phyloP scores from a whole-genome alignment of 1,284 basidiomycete species.

The Ganoderma lucidum region DNA sequence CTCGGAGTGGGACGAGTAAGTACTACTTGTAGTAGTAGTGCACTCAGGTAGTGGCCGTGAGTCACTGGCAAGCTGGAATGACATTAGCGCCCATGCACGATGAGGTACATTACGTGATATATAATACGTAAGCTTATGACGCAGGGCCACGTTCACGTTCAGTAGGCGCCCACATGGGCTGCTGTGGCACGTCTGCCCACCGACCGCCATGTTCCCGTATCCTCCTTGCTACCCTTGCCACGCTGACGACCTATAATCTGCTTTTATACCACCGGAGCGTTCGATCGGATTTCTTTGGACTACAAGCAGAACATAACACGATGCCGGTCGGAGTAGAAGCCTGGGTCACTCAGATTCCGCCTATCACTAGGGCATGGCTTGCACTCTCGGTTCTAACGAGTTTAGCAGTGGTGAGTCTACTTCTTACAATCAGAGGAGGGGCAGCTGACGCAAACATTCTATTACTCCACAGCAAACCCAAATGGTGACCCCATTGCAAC shows the following conservation, averaged over 20 bases:
- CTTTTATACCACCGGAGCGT: background rate
- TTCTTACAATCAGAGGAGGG: slow-evolving; percentile 3
- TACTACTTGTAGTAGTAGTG: too few species aligned
- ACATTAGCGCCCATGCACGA: background rate
- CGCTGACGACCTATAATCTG: background rate
- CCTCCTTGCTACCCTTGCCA: background rate
- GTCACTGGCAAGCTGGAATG: background rate
- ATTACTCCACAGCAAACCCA: slow-evolving; percentile 80
- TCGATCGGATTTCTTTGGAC: too few species aligned
- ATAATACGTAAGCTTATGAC: slow-evolving; percentile 10
- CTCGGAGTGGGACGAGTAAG: too few species aligned
- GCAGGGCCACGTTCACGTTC: slow-evolving; percentile 28
- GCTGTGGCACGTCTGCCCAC: slow-evolving; percentile 5
- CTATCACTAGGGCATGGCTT: slow-evolving; percentile 88
- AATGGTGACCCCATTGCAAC: slow-evolving; percentile 86
- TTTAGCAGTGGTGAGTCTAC: slow-evolving; percentile 79
- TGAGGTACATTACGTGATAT: slow-evolving; percentile 7
- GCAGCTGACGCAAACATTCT: background rate
- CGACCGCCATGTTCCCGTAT: slow-evolving; percentile 15
- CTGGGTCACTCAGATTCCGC: slow-evolving; percentile 89
- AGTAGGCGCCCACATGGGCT: slow-evolving; percentile 12
- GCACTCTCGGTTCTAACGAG: slow-evolving; percentile 80
- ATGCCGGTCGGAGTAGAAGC: slow-evolving; percentile 86
- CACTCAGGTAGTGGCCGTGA: too few species aligned
- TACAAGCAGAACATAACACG: background rate